Base-by-base conservation (phyloP, 129 eudicot species). In the Flaveria brownii region DNA sequence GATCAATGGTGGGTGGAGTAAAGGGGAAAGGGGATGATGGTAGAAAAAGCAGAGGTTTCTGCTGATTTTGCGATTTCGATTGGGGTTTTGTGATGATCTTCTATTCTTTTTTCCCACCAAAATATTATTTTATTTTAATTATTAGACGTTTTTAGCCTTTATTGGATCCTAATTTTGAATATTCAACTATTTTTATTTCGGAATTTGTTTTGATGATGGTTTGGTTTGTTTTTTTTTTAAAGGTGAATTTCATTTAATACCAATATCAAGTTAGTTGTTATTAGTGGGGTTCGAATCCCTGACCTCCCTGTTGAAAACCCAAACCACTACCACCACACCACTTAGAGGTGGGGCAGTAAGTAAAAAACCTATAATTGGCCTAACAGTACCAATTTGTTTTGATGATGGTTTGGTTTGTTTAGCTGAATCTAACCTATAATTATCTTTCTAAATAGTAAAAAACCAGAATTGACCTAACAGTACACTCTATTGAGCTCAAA, bases 101-200 rank as follows among this genome's bases (percentile, higher is more conserved):
- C 9, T 7, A 52, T 63, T 61, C 36, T 52, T 41, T 74, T 42
- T 76, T 65, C 80, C 80, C 72, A 64, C 80, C 72, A 76, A 76
- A 76, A 60, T 45, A 3, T 16, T 60, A 20, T 23, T 61, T 25
- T 62, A 25, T 22, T 36, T 64, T 14, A 0, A 6, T 9, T 30
- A 30, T 30, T 56, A 20, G 22, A 1, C 9, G 1, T 57, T 57
- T 22, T 2, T 5, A 5, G 10, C 1, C 23, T 57, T 22, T 9
- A 36, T 36, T 36, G 41, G 41, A 5, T 36, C 41, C 6, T 36
- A 36, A 36, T 36, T 36, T 36, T 36, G 41, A 36, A 36, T 36
- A 36, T 4, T 36, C 41, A 36, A 1, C 5, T n/a, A 2, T 2
- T 62, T 28, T 62, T 62, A 62, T 28, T 61, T 61, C 1, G 67